Percentiles rank a stretch among this genome's conserved stretches.
Conservation (phyloP, 305 asterid species). For the Fraxinus angustifolia region DNA sequence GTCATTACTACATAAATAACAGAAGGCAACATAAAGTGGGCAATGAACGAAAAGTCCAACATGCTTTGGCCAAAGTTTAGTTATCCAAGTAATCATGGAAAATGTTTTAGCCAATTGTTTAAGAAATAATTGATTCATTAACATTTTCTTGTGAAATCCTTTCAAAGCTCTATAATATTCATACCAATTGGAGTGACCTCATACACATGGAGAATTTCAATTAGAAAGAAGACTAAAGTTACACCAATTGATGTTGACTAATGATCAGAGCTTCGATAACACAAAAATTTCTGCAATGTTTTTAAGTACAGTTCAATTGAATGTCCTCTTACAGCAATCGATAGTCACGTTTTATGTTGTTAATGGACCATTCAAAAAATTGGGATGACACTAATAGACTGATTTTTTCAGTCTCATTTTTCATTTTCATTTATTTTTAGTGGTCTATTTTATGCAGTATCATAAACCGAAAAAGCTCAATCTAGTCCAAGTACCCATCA, state of each 20-base stretch:
- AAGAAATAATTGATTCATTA: neutral
- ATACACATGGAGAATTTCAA: neutral
- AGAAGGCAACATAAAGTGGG: neutral
- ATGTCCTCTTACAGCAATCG: neutral
- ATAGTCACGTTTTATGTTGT: neutral
- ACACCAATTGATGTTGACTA: neutral
- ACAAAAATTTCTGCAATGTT: neutral
- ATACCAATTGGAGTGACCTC: neutral
- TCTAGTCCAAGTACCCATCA: neutral
- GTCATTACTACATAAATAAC: neutral
- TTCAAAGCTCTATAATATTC: neutral
- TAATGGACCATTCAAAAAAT: neutral
- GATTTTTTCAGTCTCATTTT: neutral
- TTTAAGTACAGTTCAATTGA: neutral
- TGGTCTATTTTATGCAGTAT: neutral
- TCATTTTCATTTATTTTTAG: neutral
- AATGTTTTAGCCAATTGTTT: neutral
- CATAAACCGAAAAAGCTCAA: neutral
- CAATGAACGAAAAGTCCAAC: neutral
- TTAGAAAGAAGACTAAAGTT: neutral
- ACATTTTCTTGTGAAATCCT: neutral
- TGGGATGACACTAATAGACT: neutral
- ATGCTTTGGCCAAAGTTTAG: neutral
- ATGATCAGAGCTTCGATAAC: neutral
- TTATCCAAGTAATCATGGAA: neutral